Base-by-base conservation (phyloP, 2,329 filamentous ascomycete species). In the Didymosphaeria variabile region DNA sequence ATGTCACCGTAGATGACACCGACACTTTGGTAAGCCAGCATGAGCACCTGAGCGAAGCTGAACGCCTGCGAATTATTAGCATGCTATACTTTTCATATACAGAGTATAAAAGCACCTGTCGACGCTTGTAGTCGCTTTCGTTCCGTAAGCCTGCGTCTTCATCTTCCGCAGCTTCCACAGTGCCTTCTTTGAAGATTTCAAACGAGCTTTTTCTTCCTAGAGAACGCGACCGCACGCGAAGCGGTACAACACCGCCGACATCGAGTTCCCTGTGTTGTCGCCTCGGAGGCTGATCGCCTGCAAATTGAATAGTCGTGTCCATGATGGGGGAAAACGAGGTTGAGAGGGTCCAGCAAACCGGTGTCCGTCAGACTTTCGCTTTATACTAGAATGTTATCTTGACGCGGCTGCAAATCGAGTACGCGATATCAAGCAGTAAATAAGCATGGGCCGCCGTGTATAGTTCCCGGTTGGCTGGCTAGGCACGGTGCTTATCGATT, bases 1-100 rank as follows among this genome's bases (percentile, higher is more conserved):
- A 91, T 90, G 66, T 91, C 89, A 26, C 89, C 89, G 63, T 91
- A 91, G 54, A 91, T 90, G 44, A 89, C 87, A 54, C 89, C 88
- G 32, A 84, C 85, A 2, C 85, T 87, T 75, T 90, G 88, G 71
- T 89, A 90, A 26, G 87, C 85, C 3, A 77, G 68, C 13, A 70
- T 54, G 46, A 74, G 58, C 19, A 74, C 55, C 45, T 76, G 72
- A 21, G 61, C 34, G 15, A 72, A 53, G 53, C 64, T 75, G 62
- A 76, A 76, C 5, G 47, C 53, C 73, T 76, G 61, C 21, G n/a
- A 40, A 19, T 38, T 42, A 58, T 73, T 21, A 72, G 69, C 26
- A 29, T 15, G 32, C 21, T 47, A n/a, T 40, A 34, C 12, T 36
- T 17, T 34, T 44, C 15, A 34, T 34, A 9, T 9, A 52, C 38